Evolutionary conservation across 2,329 filamentous ascomycete genomes (phyloP), one percentile per base, ranked within the genome.

Genomic region (Mycosphaerella sp.): DNA sequence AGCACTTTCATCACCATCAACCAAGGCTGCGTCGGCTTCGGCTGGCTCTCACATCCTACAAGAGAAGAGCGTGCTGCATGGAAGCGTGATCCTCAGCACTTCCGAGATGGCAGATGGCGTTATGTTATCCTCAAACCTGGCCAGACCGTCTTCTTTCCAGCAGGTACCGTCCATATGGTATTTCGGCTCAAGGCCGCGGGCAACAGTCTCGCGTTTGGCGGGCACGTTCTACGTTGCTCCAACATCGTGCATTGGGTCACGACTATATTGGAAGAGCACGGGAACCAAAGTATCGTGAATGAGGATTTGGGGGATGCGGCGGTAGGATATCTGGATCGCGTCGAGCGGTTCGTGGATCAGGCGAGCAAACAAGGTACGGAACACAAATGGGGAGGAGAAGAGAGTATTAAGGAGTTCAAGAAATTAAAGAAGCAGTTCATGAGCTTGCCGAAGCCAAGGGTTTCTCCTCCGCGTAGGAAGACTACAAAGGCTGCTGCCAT

Each of bases 241-340:
- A 65, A 62, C 44, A 63, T 67, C 10, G 67, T 72, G 8, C 61
- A 71, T 46, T 73, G 74, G 68, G 64, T 73, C 10, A 69, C 71
- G 61, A 73, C 71, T 44, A 60, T 75, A 40, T 69, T 74, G 48
- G 69, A 73, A 46, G 70, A 71, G 54, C 68, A 70, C 1, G 62
- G 70, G 14, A 66, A 71, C 37, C 66, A 67, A 54, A 69, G 71
- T 34, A 70, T 75, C 42, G 72, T 74, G 50, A 71, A 71, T 32
- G 62, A 75, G 55, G 73, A 75, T 14, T 53, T 75, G 49, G 70
- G 68, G 50, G 62, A 73, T 37, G 64, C 66, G 16, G 63, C 63
- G 27, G 53, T 58, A 6, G 62, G 58, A 3, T 66, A 66, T 53
- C 56, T 67, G 30, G 55, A 57, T 27, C 47, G 59, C 13, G 64